Evolutionary conservation across 1,284 basidiomycete species (phyloP).

Genomic region (Heterobasidion occidentale): DNA sequence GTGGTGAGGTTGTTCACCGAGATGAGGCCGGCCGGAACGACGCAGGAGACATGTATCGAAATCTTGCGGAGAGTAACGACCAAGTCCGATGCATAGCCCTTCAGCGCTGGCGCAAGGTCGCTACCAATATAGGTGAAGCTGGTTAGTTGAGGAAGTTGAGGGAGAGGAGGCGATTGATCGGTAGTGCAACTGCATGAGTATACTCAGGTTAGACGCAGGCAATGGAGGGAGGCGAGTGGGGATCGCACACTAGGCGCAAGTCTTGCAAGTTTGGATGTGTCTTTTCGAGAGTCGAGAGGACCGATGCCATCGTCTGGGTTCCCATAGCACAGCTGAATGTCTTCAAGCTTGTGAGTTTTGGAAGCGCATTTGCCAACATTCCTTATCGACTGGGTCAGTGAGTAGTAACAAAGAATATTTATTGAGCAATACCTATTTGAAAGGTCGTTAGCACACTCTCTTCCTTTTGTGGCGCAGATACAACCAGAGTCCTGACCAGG

Average conservation of each 20-base stretch:
- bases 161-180: constrained; percentile 19
- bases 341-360: constrained; percentile 48
- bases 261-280: constrained; percentile 43
- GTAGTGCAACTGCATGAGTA: constrained; percentile 4
- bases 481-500: constrained; percentile 45
- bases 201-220: neutral
- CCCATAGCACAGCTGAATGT: constrained; percentile 55
- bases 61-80: constrained; percentile 46
- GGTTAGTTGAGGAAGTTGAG: constrained; percentile 48
- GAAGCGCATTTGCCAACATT: constrained; percentile 61
- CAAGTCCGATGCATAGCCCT: constrained; percentile 45
- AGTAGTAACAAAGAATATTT: neutral
- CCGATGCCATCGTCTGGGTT: constrained; percentile 41
- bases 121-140: constrained; percentile 46
- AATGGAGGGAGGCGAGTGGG: neutral
- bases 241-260: constrained; percentile 41
- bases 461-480: constrained; percentile 39
- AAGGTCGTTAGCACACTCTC: constrained; percentile 51
- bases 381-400: constrained; percentile 25
- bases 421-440: constrained; percentile 40
- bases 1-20: constrained; percentile 56
- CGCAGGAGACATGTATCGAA: constrained; percentile 45
- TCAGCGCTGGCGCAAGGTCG: constrained; percentile 24
- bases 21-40: constrained; percentile 45
- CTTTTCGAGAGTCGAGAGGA: constrained; percentile 44